Evolutionary conservation across 2,329 filamentous ascomycete genomes (phyloP), one percentile per base, ranked within the genome.

Genomic region (Aureobasidium vineae): DNA sequence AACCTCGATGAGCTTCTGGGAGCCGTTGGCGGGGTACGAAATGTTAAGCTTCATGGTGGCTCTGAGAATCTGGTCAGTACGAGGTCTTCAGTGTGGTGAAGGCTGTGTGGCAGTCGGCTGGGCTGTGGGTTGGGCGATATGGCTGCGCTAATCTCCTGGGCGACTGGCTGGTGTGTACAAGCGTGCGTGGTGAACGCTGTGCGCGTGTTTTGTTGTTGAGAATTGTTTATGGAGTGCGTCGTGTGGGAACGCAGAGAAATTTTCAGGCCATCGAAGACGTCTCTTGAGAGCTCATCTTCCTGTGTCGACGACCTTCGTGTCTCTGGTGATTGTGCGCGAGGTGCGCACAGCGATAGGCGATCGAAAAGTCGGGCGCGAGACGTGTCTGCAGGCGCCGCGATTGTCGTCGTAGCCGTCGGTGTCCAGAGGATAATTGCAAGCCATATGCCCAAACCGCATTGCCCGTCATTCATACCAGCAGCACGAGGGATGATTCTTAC

Each of bases 1-100:
- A 77, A 99, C 85, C 77, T 99, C 96, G 85, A 99, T 89, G 81
- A 99, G 88, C 88, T 99, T 99, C 84, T 99, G 95, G 80, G 92
- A 95, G 89, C 95, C 95, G 85, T 98, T 98, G 89, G 94, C 92
- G 85, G 95, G 95, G 89, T 93, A 96, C 78, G 86, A 88, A 79
- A 89, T 85, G 83, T 89, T 89, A 81, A 89, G 85, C 85, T 91
- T 90, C 88, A 90, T 90, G 84, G 85, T 84, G 82, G 61, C 61
- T 64, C 61, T 64, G 26, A 23, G 49, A 38, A 19, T 11, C 2
- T 33, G 40, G 61, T 64, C 49, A 64, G 61, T 45, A 33, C 28
- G 19, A 23, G 8, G n/a, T 11, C 1, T n/a, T 21, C 26, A 19
- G 21, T 6, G 26, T 13, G 41, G 13, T 26, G 23, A 45, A 36